Evolutionary conservation across 345 rosid genomes (phyloP).

Genomic region (Populus ilicifolia): DNA sequence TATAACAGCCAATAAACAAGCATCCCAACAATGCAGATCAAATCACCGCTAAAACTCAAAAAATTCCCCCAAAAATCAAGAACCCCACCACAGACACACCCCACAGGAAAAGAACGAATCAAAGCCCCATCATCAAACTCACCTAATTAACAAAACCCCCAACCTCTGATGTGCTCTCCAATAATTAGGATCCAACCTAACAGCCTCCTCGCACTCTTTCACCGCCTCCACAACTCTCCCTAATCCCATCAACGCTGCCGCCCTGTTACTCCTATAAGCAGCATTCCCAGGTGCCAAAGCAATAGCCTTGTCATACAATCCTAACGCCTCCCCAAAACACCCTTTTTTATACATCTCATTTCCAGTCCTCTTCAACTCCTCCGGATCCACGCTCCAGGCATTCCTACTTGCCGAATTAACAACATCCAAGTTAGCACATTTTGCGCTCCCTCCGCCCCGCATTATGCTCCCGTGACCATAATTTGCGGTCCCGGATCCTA

Average conservation of each 20-base stretch:
- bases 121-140: constrained; percentile 10
- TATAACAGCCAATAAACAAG: not conserved
- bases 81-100: not conserved
- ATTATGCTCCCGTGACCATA: constrained; percentile 92
- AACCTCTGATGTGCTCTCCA: constrained; percentile 85
- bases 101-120: not conserved
- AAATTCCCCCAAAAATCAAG: not conserved
- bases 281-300: constrained; percentile 63
- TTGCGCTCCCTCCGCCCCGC: constrained; percentile 42
- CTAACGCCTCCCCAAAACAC: constrained; percentile 69
- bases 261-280: constrained; percentile 70
- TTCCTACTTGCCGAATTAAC: constrained; percentile 1
- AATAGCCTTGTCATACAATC: constrained; percentile 75
- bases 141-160: constrained; percentile 78
- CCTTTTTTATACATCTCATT: constrained; percentile 81
- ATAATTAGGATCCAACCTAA: constrained; percentile 69
- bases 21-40: constrained; percentile 7
- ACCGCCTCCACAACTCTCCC: constrained; percentile 74
- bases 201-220: constrained; percentile 74
- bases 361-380: constrained; percentile 67
- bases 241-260: constrained; percentile 65
- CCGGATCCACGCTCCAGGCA: constrained; percentile 40
- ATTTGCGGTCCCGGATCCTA: constrained; percentile 69
- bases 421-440: constrained; percentile 1
- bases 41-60: not conserved